Evolutionary conservation across 2,329 filamentous ascomycete species (phyloP).

Genomic region (Aspergillus transmontanensis): DNA sequence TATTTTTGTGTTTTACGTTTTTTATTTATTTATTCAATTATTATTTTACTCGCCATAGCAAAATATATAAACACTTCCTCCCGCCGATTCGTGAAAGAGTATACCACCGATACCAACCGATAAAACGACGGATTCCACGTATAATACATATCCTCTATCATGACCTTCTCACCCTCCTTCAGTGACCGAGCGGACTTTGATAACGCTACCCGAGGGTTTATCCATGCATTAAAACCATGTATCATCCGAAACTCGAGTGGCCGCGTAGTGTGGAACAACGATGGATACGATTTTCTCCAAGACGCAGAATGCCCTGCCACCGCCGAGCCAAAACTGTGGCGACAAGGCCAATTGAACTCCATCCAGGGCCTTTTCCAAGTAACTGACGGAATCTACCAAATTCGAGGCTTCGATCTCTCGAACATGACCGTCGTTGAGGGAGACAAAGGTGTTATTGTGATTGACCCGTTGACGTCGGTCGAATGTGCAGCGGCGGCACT

Average conservation of each 20-base stretch:
- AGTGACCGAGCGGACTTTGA: slow-evolving; percentile 20
- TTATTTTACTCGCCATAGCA: not conserved
- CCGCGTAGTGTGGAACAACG: slow-evolving; percentile 36
- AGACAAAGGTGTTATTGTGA: slow-evolving; percentile 40
- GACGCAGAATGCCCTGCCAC: slow-evolving; percentile 25
- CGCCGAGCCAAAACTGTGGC: slow-evolving; percentile 39
- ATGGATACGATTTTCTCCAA: slow-evolving; percentile 35
- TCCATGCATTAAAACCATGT: slow-evolving; percentile 20
- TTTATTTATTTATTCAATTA: not conserved
- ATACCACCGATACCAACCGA: not conserved
- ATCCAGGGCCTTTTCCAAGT: slow-evolving; percentile 42
- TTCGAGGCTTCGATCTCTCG: slow-evolving; percentile 45
- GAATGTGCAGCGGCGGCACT: slow-evolving; percentile 41
- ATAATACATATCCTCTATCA: not conserved
- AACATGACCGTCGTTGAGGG: slow-evolving; percentile 47
- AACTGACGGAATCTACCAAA: slow-evolving; percentile 41
- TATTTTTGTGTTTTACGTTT: not conserved
- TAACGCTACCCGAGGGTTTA: slow-evolving; percentile 24
- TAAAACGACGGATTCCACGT: not conserved
- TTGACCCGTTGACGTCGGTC: slow-evolving; percentile 42
- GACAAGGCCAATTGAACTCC: slow-evolving; percentile 35
- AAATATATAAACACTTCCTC: not conserved
- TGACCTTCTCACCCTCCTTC: slow-evolving; percentile 10
- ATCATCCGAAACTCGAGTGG: slow-evolving; percentile 25
- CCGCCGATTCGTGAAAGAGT: not conserved